Evolutionary conservation across 2,329 filamentous ascomycete species (phyloP), one percentile per base, ranked within the genome.

Genomic region (Fusarium torreyae): DNA sequence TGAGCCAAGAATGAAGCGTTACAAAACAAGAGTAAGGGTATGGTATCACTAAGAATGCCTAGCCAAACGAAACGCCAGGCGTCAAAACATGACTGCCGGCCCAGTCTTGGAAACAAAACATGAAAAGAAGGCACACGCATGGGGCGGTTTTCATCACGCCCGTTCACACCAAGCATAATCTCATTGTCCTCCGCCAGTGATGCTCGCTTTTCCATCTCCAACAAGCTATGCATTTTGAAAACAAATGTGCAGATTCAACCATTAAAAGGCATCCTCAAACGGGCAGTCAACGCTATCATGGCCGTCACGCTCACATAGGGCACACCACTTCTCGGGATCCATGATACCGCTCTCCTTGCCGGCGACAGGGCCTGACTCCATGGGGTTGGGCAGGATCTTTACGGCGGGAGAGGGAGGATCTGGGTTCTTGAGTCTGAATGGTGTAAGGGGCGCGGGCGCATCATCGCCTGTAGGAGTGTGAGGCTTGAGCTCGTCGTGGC

Each of bases 221-320:
- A 54, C 50, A 66, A 54, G 45, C 22, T 48, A 52, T 56, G 56
- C 40, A 40, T 49, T 44, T 34, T 61, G 36, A 69, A 62, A 49
- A 39, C 54, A 67, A 58, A 54, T 20, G 42, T 48, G 40, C 34
- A 50, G 24, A 34, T 42, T 39, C 18, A 48, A n/a, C 26, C 26
- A 45, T 78, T 82, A 91, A 69, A 91, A 92, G 31, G 89, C 89
- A 79, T 97, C 94, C 81, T 97, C 94, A 80, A 97, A 92, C 14
- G 94, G 94, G 80, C 94, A 97, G 79, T 97, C 94, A 65, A 97
- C 94, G 76, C 95, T 98, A 80, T 98, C 93, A 78, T 99, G 96
- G 15, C 96, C 96, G 76, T 99, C 96, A 66, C 93, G 89, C 84
- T 99, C 96, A 78, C 96, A 99, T 44, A 98, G 85, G 17, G 96